Evolutionary conservation across 768 basidiomycete genomes (phyloP).

Genomic region (Mycena amicta): DNA sequence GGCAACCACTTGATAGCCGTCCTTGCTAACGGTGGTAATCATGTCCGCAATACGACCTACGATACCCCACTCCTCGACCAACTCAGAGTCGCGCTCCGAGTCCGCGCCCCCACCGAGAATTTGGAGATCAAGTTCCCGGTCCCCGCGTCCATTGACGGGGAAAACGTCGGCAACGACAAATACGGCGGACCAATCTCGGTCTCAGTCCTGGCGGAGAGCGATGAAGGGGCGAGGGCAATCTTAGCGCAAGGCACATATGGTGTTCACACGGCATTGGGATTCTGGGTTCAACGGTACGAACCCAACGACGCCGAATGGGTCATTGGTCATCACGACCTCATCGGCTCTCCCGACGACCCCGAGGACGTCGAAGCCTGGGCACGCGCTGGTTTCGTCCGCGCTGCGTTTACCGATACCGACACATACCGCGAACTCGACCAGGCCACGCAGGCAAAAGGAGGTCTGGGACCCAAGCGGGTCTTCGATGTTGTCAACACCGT

Average conservation of each 20-base stretch:
- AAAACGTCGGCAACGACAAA: no score
- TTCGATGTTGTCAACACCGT: constrained; percentile 7
- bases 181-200: background rate
- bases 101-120: background rate
- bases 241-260: background rate
- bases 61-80: background rate
- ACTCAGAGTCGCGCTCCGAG: no score
- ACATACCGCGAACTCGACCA: background rate
- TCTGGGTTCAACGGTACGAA: background rate
- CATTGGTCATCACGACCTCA: background rate
- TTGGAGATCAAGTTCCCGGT: background rate
- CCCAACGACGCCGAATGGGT: background rate
- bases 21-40: constrained; percentile 2
- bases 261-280: background rate
- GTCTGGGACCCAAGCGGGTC: background rate
- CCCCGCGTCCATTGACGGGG: background rate
- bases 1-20: background rate
- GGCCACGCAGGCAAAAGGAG: background rate
- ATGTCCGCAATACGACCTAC: background rate
- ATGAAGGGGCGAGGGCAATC: background rate
- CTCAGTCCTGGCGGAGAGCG: background rate
- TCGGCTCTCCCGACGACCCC: background rate
- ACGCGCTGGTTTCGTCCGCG: background rate
- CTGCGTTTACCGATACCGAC: background rate
- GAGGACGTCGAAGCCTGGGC: background rate